Evolutionary conservation across 73 alveolate species (phyloP), one percentile per base, ranked within the genome.

Genomic region (Paramecium tetraurelia): DNA sequence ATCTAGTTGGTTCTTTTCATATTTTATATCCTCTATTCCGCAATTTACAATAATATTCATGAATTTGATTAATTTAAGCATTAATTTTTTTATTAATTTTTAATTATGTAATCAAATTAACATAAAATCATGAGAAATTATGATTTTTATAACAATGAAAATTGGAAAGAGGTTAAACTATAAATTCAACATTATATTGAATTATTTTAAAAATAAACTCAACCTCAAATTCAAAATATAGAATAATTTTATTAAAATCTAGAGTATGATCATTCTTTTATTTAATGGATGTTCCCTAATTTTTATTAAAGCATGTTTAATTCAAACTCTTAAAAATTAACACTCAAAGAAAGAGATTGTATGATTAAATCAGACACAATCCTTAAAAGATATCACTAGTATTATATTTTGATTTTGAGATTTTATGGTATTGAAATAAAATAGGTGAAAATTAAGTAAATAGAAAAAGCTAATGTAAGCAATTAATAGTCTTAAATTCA

Each of bases 281-380:
- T 80, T 31, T 18, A 80, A 80, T 80, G 90, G 90, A n/a, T 80
- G 33, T 80, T 80, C 50, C 90, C 90, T 18, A 80, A 80, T 38
- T 80, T 80, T 40, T 80, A 31, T 46, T 9, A 10, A 43, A 80
- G 90, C 22, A 20, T 11, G 38, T 80, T 80, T 46, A 80, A 80
- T 48, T 12, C 46, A 22, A 46, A 80, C 18, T 80, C 57, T 12
- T 80, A 43, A 24, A 80, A 43, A 80, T n/a, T 80, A 48, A 80
- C 90, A 22, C 20, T 80, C 1, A 35, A 44, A 24, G 90, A 80
- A 80, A 41, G 70, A 48, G 38, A 75, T 1, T 12, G n/a, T 36
- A 75, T 75, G 87, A 75, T 38, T 24, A n/a, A 75, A 36, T 75
- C 87, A 38, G 31, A 12, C 5, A 41, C 22, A 29, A 38, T 75